Evolutionary conservation across 2,329 filamentous ascomycete species (phyloP), one percentile per base, ranked within the genome.

Genomic region (Dichotomopilus funicola): DNA sequence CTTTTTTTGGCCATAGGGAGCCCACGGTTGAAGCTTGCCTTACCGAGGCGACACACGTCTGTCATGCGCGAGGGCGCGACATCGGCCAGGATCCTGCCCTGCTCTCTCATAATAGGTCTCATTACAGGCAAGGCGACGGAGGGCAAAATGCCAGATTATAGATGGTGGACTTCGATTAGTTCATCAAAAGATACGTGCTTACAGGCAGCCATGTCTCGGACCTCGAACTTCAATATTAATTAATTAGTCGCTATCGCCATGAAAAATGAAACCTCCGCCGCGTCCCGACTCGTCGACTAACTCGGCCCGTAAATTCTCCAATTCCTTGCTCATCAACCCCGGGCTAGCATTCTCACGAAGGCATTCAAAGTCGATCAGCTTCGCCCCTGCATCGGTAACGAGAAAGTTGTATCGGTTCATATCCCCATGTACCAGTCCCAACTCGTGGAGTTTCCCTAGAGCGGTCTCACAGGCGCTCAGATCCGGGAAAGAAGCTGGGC

Each of bases 21-120:
- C 19, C 54, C 54, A 31, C 41, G 49, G 40, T 41, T 56, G 41
- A 40, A 53, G 13, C 50, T 56, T 19, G 54, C 54, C 13, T 44
- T 53, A 27, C 40, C 46, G 45, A 49, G 40, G 40, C 50, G 46
- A n/a, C 42, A 44, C 37, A 19, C 38, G 27, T 45, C 41, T 11
- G 54, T 53, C 41, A 19, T 48, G 5, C 53, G 27, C 46, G 54
- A 56, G 54, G 50, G 53, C 13, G 49, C 54, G 31, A 53, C 54
- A 10, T 53, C 54, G 47, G 47, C 47, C 36, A 27, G 51, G 33
- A 57, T 57, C 36, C 47, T 57, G 51, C 48, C 55, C 36, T 54
- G 47, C 51, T 57, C 54, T 41, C 47, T 51, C 12, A 51, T 51
- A 36, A 27, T 27, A 27, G 35, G 42, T 38, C 55, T 57, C 34